A percentile compares a stretch with the other conserved stretches of the same genome.
Conservation (phyloP, 148 eudicot genomes). For the Euryodendron excelsum region DNA sequence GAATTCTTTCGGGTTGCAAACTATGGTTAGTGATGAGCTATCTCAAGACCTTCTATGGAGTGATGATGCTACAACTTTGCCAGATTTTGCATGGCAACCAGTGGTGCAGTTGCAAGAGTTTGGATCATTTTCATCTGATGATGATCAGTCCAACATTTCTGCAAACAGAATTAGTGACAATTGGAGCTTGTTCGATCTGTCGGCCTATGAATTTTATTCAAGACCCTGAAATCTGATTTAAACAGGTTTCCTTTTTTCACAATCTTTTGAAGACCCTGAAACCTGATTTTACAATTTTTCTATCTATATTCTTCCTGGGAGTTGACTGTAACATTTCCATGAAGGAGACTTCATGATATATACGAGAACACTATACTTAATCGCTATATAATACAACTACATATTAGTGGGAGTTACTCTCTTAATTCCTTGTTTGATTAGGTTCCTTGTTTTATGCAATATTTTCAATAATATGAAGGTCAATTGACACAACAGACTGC, state of each 20-base stretch:
- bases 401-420: background rate
- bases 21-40: constrained; percentile 27
- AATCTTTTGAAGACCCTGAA: constrained; percentile 29
- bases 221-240: constrained; percentile 26
- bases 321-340: no score
- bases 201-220: constrained; percentile 37
- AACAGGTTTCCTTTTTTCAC: no score
- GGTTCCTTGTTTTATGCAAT: background rate
- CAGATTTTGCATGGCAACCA: constrained; percentile 47
- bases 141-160: constrained; percentile 33
- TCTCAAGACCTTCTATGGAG: constrained; percentile 53
- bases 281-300: background rate
- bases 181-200: constrained; percentile 61
- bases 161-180: constrained; percentile 31
- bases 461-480: background rate
- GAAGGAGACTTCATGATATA: background rate
- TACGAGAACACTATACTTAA: background rate
- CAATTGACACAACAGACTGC: background rate
- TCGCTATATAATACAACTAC: background rate
- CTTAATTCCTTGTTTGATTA: no score
- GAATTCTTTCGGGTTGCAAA: constrained; percentile 26
- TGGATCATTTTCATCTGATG: constrained; percentile 36
- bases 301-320: background rate
- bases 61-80: constrained; percentile 29
- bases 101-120: constrained; percentile 43